phyloP scores from a whole-genome alignment of 1,139 yeast species.

The Diutina neorugosa region DNA sequence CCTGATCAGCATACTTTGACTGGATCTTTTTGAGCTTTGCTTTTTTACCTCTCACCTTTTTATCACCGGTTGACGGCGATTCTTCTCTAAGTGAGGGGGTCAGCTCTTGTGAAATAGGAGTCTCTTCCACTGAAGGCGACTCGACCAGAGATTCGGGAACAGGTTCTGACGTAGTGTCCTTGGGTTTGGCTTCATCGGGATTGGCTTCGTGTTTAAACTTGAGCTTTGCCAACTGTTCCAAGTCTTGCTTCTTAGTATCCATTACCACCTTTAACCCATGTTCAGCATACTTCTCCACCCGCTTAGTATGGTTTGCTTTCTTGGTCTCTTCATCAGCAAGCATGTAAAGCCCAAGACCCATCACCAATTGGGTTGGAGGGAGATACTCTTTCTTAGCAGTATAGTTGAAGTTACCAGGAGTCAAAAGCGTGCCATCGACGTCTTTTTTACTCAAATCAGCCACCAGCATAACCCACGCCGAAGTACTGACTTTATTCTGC shows the following conservation, averaged over 20 bases:
- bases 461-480: slow-evolving; percentile 77
- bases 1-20: slow-evolving; percentile 79
- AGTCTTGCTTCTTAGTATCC: slow-evolving; percentile 21
- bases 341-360: slow-evolving; percentile 86
- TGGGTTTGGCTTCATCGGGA: slow-evolving; percentile 5
- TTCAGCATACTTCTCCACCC: slow-evolving; percentile 30
- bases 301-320: slow-evolving; percentile 23
- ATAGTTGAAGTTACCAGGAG: slow-evolving; percentile 51
- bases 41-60: slow-evolving; percentile 63
- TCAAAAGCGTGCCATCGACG: slow-evolving; percentile 49
- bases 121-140: slow-evolving; percentile 5
- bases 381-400: slow-evolving; percentile 47
- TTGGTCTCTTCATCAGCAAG: slow-evolving; percentile 47
- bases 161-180: slow-evolving; percentile 5
- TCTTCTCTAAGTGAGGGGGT: not conserved
- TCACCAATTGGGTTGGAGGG: slow-evolving; percentile 75
- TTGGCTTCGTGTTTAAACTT: not conserved
- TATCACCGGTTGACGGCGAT: not conserved
- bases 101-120: not conserved
- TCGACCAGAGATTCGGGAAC: not conserved
- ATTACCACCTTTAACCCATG: slow-evolving; percentile 31
- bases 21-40: slow-evolving; percentile 75
- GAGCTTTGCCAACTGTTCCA: slow-evolving; percentile 13
- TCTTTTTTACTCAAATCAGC: slow-evolving; percentile 57
- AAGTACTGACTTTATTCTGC: slow-evolving; percentile 69